Base-by-base conservation (phyloP, 352 stramenopile genomes). In the Phytophthora macrochlamydospora region DNA sequence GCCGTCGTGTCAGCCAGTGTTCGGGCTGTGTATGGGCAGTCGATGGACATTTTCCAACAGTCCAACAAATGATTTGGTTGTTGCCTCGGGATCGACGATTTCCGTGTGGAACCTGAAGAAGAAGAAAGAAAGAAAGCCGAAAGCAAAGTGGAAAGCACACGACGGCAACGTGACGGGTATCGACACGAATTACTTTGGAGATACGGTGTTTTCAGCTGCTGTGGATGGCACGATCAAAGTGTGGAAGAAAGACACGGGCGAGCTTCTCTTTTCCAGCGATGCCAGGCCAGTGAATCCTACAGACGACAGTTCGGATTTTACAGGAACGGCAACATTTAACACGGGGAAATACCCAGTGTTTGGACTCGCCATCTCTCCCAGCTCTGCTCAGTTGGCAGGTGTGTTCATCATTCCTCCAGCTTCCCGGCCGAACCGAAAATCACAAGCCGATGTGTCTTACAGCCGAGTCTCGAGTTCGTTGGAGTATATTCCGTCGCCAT, bases 381-480 rank as follows among this genome's bases (percentile, higher is more conserved):
- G 81, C 50, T 90, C 82, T 33, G 81, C 79, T 0, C 85, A 93
- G 58, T 48, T 95, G 32, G 82, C 80, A 18, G 81, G 73, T 56
- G 55, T 92, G 12, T 86, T 89, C 57, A 81, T 95, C 52, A 82
- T 92, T 33, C 87, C 87, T 33, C 87, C 87, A 54, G 85, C 87
- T 0, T 87, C 87, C n/a, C 75, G 86, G 40, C 87, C 87, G 13
- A 93, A 91, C 46, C 83, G 87, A 57, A 91, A 89, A 53, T 92
- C 85, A 8, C 87, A 95, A 42, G 87, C 87, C 1, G 87, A 95
- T 55, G 83, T 93, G n/a, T 92, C 87, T 29, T 95, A 93, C 69
- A 91, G 76, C 38, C 83, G 87, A 51, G 82, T 95, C 2, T 92
- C 83, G 4, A 81, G 78, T 46, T 76, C 79, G 12, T 73, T 93